A percentile compares a stretch with the other conserved stretches of the same genome.
These are phyloP conservation scores for Setaria italica DNA, from an alignment of 202 grass and related monocot genomes.

Conservation along the genomic window DNA sequence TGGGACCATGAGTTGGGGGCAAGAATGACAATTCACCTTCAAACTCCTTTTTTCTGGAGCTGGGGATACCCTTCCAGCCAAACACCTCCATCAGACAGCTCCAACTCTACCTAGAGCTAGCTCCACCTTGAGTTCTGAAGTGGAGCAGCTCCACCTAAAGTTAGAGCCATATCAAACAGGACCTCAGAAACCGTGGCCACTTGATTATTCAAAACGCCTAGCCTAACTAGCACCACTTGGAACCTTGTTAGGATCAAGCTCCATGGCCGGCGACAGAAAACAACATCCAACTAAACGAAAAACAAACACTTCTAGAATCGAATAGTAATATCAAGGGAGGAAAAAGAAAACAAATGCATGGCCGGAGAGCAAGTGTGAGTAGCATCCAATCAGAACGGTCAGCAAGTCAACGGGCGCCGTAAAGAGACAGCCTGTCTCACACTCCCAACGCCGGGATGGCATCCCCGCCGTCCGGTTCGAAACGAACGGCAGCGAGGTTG, in stretches of 20 bases:
- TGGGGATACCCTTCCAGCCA: no score
- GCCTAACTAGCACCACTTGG: not conserved
- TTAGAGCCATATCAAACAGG: no score
- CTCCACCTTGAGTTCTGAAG: no score
- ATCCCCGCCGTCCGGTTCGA: not conserved
- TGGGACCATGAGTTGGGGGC: no score
- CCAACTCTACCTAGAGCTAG: no score
- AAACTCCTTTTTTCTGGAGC: no score
- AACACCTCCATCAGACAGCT: no score
- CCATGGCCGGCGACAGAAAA: not conserved
- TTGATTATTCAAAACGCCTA: no score
- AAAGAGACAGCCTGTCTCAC: not conserved
- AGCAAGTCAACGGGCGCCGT: slow-evolving; percentile 5
- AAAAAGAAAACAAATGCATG: not conserved
- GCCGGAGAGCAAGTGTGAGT: not conserved
- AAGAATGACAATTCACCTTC: no score
- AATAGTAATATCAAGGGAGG: not conserved
- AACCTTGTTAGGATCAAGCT: not conserved
- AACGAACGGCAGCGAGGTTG: not conserved
- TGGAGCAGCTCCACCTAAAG: no score
- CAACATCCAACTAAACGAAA: not conserved
- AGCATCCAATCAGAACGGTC: not conserved
- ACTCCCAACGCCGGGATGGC: not conserved
- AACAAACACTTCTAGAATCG: not conserved
- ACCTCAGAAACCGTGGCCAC: no score